Conservation (phyloP, 371 early-diverging fungal species). For the Mucor lusitanicus region DNA sequence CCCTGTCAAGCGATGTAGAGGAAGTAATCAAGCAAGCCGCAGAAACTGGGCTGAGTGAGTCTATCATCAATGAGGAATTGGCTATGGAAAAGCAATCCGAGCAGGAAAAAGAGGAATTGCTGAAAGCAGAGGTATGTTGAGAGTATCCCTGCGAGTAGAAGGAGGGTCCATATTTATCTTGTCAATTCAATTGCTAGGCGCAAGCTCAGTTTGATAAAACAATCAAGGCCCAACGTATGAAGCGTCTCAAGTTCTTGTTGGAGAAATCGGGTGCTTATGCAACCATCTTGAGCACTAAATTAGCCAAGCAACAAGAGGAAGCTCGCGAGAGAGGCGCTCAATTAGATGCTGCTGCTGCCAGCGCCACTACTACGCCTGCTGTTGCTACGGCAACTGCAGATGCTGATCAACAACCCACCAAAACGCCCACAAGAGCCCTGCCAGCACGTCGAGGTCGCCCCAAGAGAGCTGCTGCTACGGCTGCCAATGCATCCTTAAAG, state of each 20-base stretch:
- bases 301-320: conserved; percentile 79
- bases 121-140: conserved; percentile 49
- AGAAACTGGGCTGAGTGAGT: conserved; percentile 20
- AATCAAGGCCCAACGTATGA: conserved; percentile 70
- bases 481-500: conserved; percentile 1
- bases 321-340: conserved; percentile 55
- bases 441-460: not conserved
- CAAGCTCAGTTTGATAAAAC: conserved; percentile 58
- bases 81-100: conserved; percentile 45
- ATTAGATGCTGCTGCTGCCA: conserved; percentile 29
- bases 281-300: conserved; percentile 73
- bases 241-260: conserved; percentile 79
- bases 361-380: too few species aligned
- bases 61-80: conserved; percentile 57
- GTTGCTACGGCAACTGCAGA: not conserved
- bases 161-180: too few species aligned
- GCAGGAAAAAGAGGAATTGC: conserved; percentile 47
- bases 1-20: conserved; percentile 24
- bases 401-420: not conserved
- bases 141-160: too few species aligned
- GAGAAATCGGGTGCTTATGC: conserved; percentile 85
- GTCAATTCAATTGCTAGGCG: conserved; percentile 39
- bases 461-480: not conserved
- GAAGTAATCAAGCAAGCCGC: conserved; percentile 26
- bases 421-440: not conserved